Evolutionary conservation across 495 filamentous ascomycete genomes (phyloP), one percentile per base, ranked within the genome.

Genomic region (Xylaria curta): DNA sequence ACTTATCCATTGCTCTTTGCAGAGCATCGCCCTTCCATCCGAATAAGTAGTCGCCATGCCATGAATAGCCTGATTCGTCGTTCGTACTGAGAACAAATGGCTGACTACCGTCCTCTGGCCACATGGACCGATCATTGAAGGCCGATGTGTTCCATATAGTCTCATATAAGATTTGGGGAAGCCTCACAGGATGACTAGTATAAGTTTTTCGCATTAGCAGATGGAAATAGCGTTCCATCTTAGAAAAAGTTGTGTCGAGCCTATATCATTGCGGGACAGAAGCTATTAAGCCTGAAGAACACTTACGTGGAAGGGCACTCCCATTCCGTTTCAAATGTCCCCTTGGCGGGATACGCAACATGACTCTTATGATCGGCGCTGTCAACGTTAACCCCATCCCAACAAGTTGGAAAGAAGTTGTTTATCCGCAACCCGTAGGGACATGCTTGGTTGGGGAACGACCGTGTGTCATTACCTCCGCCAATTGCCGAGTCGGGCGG

Each of bases 71-170:
- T 1, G 3, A n/a, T n/a, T 49, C 19, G 46, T 49, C 71, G 15
- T 75, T 75, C 59, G 71, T 76, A 63, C 62, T 71, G 56, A 75
- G 74, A n/a, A 80, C 71, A 62, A 80, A 80, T 19, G 78, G 78
- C 36, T 78, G 74, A 68, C 49, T 64, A 68, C 75, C 75, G 63
- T 81, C 75, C 53, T 78, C 75, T 58, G 82, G 82, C 78, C 79
- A 81, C 56, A 81, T 72, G 53, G 84, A 79, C 19, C 81, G 80
- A 68, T 80, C 47, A 67, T 80, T 82, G 61, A 81, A 82, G 9
- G 38, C 53, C n/a, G 68, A 65, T 1, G 80, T 82, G 47, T 81
- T 75, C 78, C 78, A 81, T 15, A 82, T 67, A 1, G 76, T 78
- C 73, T 82, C 80, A 33, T 77, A 77, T 69, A 81, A 76, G 26